Evolutionary conservation across 345 rosid genomes (phyloP), one percentile per base, ranked within the genome.

Genomic region (Abelmoschus esculentus): DNA sequence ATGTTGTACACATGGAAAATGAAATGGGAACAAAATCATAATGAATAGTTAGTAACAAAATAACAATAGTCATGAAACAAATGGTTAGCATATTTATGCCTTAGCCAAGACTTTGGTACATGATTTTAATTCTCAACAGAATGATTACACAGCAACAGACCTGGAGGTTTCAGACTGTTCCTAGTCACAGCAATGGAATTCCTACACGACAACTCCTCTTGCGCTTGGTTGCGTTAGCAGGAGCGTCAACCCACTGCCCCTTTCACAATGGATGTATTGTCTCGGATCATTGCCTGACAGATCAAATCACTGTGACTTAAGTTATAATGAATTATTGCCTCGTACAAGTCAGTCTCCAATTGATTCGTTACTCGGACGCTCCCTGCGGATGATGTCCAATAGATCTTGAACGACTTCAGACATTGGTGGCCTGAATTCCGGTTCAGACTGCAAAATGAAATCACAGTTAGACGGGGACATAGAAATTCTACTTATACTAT

Each of bases 321-420:
- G 26, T 22, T 22, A 22, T 22, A 22, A 22, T 22, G 26, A 22
- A 22, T 22, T 22, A 22, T 22, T 54, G 71, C 47, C 61, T 36
- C 19, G 5, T 8, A 5, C 17, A 56, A 38, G 55, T 82, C 81
- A 82, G 69, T 78, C 80, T 44, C 84, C 90, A 3, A 76, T 78
- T 26, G 89, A 85, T 69, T 84, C 90, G 68, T 83, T 75, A 73
- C 86, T 83, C 53, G 78, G 85, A 18, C 84, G 86, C 77, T 90
- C 96, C 77, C 90, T 82, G 70, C 87, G 73, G 66, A 90, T 85
- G 88, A 96, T 90, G 83, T 84, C 91, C 71, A 73, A 49, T 46
- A 96, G 86, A 78, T 96, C 98, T 80, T 96, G 99, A 56, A 92
- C 99, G 61, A 96, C 99, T 79, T 82, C 92, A 44, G 98, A 90